Percentiles rank a stretch among this genome's conserved stretches.
phyloP scores from a whole-genome alignment of 148 eudicot species.

The Agrostemma githago region DNA sequence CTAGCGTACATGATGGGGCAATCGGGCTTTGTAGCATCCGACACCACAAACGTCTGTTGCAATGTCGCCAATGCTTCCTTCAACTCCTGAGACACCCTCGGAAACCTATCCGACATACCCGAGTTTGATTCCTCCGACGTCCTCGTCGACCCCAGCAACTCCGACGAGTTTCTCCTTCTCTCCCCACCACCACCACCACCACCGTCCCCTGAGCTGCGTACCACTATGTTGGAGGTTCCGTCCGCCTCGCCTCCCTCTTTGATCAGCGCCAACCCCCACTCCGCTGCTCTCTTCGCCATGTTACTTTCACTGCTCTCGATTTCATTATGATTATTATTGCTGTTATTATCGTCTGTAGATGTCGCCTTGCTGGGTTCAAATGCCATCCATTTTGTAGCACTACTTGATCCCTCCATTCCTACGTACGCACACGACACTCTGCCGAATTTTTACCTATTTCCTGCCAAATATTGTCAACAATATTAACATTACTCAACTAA shows the following conservation, averaged over 20 bases:
- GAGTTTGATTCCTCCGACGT: slow-evolving; percentile 47
- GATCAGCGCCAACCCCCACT: slow-evolving; percentile 49
- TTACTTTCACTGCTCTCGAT: not conserved
- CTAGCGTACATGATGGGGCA: slow-evolving; percentile 91
- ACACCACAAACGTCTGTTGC: slow-evolving; percentile 94
- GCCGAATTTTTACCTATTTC: not conserved
- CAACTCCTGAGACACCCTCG: slow-evolving; percentile 80
- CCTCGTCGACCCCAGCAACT: slow-evolving; percentile 27
- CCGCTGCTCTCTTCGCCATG: slow-evolving; percentile 61
- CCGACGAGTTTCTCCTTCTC: slow-evolving; percentile 32
- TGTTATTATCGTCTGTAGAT: not conserved
- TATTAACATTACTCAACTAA: too few species aligned
- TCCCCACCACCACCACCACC: slow-evolving; percentile 9
- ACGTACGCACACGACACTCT: too few species aligned
- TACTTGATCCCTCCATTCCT: slow-evolving; percentile 42
- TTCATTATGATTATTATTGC: slow-evolving; percentile 4
- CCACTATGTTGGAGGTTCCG: slow-evolving; percentile 20
- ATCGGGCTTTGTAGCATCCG: slow-evolving; percentile 93
- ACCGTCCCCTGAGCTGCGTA: slow-evolving; percentile 28
- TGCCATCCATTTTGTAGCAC: slow-evolving; percentile 44
- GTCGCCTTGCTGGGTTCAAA: slow-evolving; percentile 23
- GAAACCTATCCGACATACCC: slow-evolving; percentile 24
- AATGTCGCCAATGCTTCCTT: slow-evolving; percentile 77
- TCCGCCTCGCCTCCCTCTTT: slow-evolving; percentile 10
- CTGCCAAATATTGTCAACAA: not conserved